Base-by-base conservation (phyloP, 129 eudicot species). In the Scalesia atractyloides region DNA sequence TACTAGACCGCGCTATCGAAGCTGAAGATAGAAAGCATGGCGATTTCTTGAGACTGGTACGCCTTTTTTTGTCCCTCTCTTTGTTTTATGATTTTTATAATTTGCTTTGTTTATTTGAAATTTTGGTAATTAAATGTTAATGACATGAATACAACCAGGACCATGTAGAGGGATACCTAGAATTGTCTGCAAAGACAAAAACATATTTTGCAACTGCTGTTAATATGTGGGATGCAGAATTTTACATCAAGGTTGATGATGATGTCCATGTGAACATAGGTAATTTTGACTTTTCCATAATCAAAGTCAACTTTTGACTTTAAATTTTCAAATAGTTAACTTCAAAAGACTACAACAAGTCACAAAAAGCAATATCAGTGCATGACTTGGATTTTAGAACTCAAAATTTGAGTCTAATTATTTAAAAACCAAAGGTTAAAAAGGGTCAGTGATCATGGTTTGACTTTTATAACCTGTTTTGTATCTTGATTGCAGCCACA, bases 221-320 rank as follows among this genome's bases (percentile, higher is more conserved):
- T 82, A 61, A 84, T 52, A 71, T 79, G 56, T 91, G 97, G 97
- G 97, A 91, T 82, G 97, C 97, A 47, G 97, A 91, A 66, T 91
- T 88, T 70, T 91, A 91, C 69, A 85, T 91, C 85, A 91, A 91
- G 66, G 97, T 91, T 73, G 97, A 91, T 68, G 97, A 91, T 76
- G 97, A 91, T 79, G 92, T 91, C 54, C 97, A 91, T 68, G 97
- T 91, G 22, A 91, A 91, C 77, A 86, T 91, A 84, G 97, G 97
- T 91, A 76, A 83, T 10, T 16, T 73, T 80, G 60, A 72, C 49
- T 19, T 62, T 43, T 61, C 15, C 54, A 56, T 71, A 20, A 41
- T 0, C 9, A 30, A 22, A 16, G 17, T 69, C 49, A n/a, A 46
- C 58, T 46, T 72, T n/a, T 59, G 48, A 73, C 33, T 73, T 26